Conservation (phyloP, 257 asterid species). For the Asclepias syriaca region DNA sequence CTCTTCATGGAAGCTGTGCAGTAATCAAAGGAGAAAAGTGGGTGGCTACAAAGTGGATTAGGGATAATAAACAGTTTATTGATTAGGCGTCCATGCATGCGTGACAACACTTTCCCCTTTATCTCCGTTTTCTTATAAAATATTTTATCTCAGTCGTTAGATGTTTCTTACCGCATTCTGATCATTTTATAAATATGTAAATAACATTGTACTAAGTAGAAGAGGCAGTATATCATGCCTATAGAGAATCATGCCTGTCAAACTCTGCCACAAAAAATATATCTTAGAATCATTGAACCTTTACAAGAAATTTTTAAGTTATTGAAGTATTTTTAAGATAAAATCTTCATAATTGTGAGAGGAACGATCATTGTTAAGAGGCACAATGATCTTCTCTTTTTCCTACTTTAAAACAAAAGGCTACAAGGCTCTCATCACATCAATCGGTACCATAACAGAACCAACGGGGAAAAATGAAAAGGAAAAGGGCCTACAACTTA, state of each 20-base stretch:
- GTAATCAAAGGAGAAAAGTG: conserved; percentile 87
- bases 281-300: neutral
- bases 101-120: neutral
- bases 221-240: neutral
- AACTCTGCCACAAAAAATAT: neutral
- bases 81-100: conserved; percentile 7
- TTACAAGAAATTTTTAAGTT: neutral
- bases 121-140: neutral
- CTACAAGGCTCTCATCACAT: neutral
- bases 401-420: neutral
- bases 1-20: conserved; percentile 96
- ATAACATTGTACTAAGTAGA: neutral
- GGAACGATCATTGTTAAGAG: neutral
- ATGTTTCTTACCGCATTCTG: neutral
- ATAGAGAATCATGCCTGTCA: neutral
- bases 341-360: neutral
- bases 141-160: neutral
- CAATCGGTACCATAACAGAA: neutral
- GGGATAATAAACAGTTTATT: conserved; percentile 24
- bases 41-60: conserved; percentile 99
- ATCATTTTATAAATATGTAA: neutral
- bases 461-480: neutral
- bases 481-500: neutral
- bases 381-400: neutral
- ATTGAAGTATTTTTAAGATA: neutral